Evolutionary conservation across 2,329 filamentous ascomycete genomes (phyloP), one percentile per base, ranked within the genome.

Genomic region (Fusarium xylarioides): DNA sequence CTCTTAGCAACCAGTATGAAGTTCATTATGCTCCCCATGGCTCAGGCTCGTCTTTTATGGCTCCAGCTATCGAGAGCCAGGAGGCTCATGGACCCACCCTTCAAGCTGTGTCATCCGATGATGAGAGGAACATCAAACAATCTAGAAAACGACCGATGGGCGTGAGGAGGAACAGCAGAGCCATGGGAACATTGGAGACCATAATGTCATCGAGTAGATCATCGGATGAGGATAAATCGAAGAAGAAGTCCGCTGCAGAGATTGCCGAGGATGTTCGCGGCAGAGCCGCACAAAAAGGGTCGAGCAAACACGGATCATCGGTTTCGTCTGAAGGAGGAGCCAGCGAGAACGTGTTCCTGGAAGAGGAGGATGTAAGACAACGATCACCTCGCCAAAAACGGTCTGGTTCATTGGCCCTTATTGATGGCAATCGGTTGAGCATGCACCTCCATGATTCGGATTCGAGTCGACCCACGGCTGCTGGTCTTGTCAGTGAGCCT

Each of bases 171-270:
- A 85, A 84, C 59, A 89, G 87, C 66, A 83, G 83, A 30, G 90
- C 90, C 10, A 89, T 91, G 79, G 88, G 89, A 7, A 91, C 89
- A 2, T 80, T 91, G 8, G 89, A 92, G 75, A 91, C 90, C 2
- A 91, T 91, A 76, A 91, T 91, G 84, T 91, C 89, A 30, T 90
- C 88, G 1, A 91, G 89, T 68, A 86, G 89, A 32, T 91, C 89
- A 4, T 91, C 89, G 0, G 89, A 90, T 30, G 90, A 91, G 71
- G 89, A 90, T 46, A 87, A 85, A 73, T 83, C 85, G n/a, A 88
- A 86, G 73, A 90, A 89, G 79, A 90, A 87, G 76, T 84, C 88
- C 2, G 89, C 89, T 1, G 83, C 86, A 3, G 88, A 89, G 63
- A 82, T 91, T 32, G 85, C 86, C 1, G 86, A 87, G 11, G 85